Evolutionary conservation across 2,329 filamentous ascomycete genomes (phyloP).

Genomic region (Trichothecium roseum): DNA sequence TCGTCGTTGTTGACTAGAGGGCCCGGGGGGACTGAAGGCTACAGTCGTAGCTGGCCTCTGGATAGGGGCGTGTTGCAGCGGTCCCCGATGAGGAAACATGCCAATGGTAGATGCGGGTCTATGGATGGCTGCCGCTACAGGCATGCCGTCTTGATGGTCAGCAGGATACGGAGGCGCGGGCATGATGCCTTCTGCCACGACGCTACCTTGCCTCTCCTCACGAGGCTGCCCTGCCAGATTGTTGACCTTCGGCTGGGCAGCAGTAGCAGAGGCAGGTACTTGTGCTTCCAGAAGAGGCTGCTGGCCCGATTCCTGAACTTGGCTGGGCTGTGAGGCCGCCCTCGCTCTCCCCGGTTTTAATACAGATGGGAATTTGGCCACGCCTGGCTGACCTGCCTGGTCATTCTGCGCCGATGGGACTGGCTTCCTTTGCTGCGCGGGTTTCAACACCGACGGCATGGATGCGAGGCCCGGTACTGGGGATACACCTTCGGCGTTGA

Average conservation of each 20-base stretch:
- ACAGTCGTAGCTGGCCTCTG: background rate
- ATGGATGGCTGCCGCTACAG: too few species aligned
- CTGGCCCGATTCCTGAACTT: background rate
- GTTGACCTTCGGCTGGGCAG: background rate
- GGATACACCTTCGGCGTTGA: too few species aligned
- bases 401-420: too few species aligned
- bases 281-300: background rate
- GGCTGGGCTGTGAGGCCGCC: conserved; percentile 2
- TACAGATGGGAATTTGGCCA: conserved; percentile 8
- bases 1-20: conserved; percentile 7
- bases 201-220: too few species aligned
- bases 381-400: background rate
- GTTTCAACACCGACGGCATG: too few species aligned
- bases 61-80: background rate
- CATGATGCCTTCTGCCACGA: too few species aligned
- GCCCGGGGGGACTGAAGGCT: background rate
- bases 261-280: background rate
- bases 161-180: too few species aligned
- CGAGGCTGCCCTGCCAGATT: background rate
- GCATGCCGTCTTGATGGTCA: too few species aligned
- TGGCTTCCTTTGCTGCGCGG: too few species aligned
- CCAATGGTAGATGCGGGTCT: too few species aligned
- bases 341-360: conserved; percentile 7
- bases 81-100: background rate
- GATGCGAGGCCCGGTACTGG: too few species aligned